Conservation (phyloP, 2,329 filamentous ascomycete genomes). For the Penicillium griseofulvum region DNA sequence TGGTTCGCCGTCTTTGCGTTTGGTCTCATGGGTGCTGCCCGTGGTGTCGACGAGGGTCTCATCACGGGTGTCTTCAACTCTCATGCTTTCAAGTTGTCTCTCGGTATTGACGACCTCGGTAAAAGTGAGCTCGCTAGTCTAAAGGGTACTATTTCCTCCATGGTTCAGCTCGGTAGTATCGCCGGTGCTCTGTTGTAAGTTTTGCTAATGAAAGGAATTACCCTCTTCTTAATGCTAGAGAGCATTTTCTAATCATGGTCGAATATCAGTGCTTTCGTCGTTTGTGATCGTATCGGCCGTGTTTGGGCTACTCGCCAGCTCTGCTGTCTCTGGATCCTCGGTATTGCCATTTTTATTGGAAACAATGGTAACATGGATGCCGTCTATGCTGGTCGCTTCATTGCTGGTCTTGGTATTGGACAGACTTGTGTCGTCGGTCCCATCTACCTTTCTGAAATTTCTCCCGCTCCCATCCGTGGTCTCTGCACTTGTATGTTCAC, state of each 20-base stretch:
- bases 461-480: slow-evolving; percentile 66
- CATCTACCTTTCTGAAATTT: slow-evolving; percentile 10
- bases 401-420: slow-evolving; percentile 64
- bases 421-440: slow-evolving; percentile 62
- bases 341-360: slow-evolving; percentile 60
- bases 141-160: slow-evolving; percentile 69
- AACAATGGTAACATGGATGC: slow-evolving; percentile 54
- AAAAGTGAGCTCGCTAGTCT: slow-evolving; percentile 51
- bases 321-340: slow-evolving; percentile 57
- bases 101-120: slow-evolving; percentile 29
- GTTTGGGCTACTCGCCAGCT: slow-evolving; percentile 61
- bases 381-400: slow-evolving; percentile 65
- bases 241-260: slow-evolving; percentile 16
- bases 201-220: background rate
- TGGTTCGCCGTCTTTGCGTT: slow-evolving; percentile 71
- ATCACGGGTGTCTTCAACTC: slow-evolving; percentile 66
- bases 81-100: slow-evolving; percentile 55
- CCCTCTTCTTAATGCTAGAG: background rate
- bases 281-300: slow-evolving; percentile 62
- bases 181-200: slow-evolving; percentile 50
- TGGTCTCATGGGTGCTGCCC: slow-evolving; percentile 67
- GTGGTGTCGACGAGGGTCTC: slow-evolving; percentile 71
- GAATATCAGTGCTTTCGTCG: slow-evolving; percentile 56
- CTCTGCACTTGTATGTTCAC: slow-evolving; percentile 67
- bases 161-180: slow-evolving; percentile 73